phyloP scores from a whole-genome alignment of 345 rosid genomes.

The Schrenkiella parvula region DNA sequence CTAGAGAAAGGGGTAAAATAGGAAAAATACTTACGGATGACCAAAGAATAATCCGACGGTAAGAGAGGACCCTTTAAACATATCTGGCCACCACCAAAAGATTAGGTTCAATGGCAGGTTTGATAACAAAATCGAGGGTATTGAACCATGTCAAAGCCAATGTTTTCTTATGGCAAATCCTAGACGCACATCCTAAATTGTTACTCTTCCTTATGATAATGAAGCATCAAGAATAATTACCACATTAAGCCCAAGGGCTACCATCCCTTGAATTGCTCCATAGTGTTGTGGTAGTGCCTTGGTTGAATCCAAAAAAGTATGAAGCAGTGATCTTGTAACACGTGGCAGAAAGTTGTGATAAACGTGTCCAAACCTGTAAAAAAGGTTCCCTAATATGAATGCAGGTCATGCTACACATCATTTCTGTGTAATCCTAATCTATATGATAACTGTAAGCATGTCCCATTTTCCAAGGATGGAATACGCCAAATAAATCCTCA shows the following conservation, averaged over 20 bases:
- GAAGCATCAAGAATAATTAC: conserved; percentile 39
- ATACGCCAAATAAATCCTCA: not conserved
- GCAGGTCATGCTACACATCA: not conserved
- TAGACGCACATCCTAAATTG: conserved; percentile 6
- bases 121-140: not conserved
- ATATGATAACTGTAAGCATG: not conserved
- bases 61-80: not conserved
- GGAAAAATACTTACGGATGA: not conserved
- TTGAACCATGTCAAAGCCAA: not conserved
- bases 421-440: not conserved
- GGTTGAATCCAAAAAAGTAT: conserved; percentile 82
- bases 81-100: not conserved
- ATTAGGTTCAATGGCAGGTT: not conserved
- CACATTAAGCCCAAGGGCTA: conserved; percentile 74
- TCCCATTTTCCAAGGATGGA: not conserved
- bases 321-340: conserved; percentile 72
- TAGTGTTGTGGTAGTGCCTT: conserved; percentile 81
- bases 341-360: conserved; percentile 82
- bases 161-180: not conserved
- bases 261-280: conserved; percentile 89
- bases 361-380: conserved; percentile 77
- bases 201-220: conserved; percentile 2
- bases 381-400: conserved; percentile 7
- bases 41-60: not conserved
- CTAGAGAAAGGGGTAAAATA: conserved; percentile 36